A percentile compares a stretch with the other conserved stretches of the same genome.
Evolutionary conservation across 2,329 filamentous ascomycete species (phyloP).

Genomic region (Claviceps quebecensis): DNA sequence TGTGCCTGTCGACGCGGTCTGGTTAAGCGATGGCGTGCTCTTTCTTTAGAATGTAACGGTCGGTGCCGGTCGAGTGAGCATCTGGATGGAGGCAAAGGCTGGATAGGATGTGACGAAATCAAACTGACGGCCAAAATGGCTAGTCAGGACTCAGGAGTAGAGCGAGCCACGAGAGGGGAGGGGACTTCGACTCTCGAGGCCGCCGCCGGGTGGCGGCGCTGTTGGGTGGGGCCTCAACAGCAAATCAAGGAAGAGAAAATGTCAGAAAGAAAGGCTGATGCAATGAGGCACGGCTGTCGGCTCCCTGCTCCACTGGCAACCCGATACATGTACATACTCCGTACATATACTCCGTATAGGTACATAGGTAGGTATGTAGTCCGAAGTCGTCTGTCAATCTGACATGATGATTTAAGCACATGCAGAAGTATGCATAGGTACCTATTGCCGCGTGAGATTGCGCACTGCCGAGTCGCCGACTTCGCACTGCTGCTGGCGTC

Average conservation of each 20-base stretch:
- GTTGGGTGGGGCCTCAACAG: no score
- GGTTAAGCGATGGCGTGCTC: constrained; percentile 4
- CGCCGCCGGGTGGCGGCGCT: no score
- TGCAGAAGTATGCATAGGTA: not conserved
- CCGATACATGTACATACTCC: no score
- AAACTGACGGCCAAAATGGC: not conserved
- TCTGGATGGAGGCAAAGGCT: not conserved
- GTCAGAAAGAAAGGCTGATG: no score
- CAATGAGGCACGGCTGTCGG: no score
- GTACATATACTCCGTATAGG: no score
- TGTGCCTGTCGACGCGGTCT: not conserved
- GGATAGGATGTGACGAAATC: not conserved
- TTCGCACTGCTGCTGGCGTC: no score
- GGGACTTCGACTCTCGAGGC: no score
- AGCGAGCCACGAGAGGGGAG: not conserved
- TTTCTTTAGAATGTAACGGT: not conserved
- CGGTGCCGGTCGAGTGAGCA: not conserved
- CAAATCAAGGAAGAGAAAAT: no score
- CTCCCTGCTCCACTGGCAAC: no score
- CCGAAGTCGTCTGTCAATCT: not conserved
- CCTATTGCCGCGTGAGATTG: not conserved
- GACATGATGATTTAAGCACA: no score
- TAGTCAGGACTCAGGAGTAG: not conserved
- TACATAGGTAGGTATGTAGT: not conserved
- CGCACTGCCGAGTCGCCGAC: not conserved